These are phyloP conservation scores for Podospora bellae-mahoneyi DNA, from an alignment of 495 filamentous ascomycete species.

Conservation along the genomic window DNA sequence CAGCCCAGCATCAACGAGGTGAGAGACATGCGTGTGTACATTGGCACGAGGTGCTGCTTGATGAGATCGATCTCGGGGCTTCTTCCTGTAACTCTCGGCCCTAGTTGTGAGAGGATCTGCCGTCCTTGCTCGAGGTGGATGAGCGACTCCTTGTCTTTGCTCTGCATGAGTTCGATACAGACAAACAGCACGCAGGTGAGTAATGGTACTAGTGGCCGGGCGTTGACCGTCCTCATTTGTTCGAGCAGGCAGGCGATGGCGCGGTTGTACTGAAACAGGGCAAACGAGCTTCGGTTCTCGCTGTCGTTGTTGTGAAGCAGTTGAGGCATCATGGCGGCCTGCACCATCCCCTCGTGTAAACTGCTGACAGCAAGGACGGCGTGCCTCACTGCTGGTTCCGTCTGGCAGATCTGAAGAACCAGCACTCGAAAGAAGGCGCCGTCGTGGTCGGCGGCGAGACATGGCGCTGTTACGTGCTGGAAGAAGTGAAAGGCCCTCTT, in stretches of 20 bases:
- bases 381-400: constrained; percentile 58
- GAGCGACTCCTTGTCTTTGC: constrained; percentile 45
- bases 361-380: constrained; percentile 56
- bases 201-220: constrained; percentile 46
- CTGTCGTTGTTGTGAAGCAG: constrained; percentile 34
- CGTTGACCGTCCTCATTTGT: constrained; percentile 39
- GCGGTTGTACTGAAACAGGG: constrained; percentile 53
- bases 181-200: constrained; percentile 57
- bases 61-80: constrained; percentile 34
- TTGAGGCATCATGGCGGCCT: constrained; percentile 23
- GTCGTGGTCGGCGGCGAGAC: constrained; percentile 49
- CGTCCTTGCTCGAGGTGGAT: constrained; percentile 42
- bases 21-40: constrained; percentile 42
- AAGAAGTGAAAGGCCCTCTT: constrained; percentile 53
- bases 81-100: constrained; percentile 22
- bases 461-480: constrained; percentile 46
- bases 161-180: constrained; percentile 55
- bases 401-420: constrained; percentile 54
- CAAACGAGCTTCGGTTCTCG: constrained; percentile 35
- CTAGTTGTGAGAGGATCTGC: constrained; percentile 36
- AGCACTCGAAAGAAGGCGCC: constrained; percentile 55
- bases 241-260: constrained; percentile 46
- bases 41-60: constrained; percentile 42
- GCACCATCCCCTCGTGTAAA: constrained; percentile 46
- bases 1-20: constrained; percentile 38